These are phyloP conservation scores for Mangifera indica DNA, from an alignment of 345 rosid species.

Conservation along the genomic window DNA sequence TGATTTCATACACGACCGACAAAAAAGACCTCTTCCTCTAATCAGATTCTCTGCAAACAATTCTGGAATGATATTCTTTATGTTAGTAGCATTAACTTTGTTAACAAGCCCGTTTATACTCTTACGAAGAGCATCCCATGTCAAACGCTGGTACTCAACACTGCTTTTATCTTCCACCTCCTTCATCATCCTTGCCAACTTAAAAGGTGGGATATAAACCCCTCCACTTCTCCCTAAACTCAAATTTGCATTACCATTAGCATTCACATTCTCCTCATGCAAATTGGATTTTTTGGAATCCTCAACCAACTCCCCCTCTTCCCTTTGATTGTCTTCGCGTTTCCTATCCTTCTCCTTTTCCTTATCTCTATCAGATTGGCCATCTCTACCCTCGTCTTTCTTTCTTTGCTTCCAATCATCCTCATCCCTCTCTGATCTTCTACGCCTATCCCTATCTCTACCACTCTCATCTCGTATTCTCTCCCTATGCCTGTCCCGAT, in stretches of 20 bases:
- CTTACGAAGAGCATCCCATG: conserved; percentile 96
- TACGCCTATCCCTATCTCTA: conserved; percentile 12
- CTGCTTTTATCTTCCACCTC: conserved; percentile 83
- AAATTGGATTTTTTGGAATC: conserved; percentile 27
- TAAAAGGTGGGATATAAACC: conserved; percentile 87
- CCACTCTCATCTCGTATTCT: conserved; percentile 10
- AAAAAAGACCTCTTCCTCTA: conserved; percentile 87
- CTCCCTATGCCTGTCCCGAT: conserved; percentile 29
- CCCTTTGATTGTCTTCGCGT: conserved; percentile 30
- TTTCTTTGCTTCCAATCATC: conserved; percentile 17
- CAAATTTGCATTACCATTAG: conserved; percentile 21
- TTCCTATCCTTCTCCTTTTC: conserved; percentile 29
- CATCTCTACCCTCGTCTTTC: conserved; percentile 31
- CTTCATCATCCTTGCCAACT: conserved; percentile 85
- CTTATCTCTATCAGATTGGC: conserved; percentile 25
- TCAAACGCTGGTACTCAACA: conserved; percentile 75
- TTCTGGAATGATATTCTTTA: conserved; percentile 81
- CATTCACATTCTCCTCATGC: conserved; percentile 39
- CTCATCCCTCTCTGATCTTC: not conserved
- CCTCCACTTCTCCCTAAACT: conserved; percentile 69
- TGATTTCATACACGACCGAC: conserved; percentile 90
- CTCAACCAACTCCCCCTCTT: conserved; percentile 28
- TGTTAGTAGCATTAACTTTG: conserved; percentile 81
- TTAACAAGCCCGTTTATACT: conserved; percentile 93
- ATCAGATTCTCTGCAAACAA: conserved; percentile 86